Conservation (phyloP, 495 filamentous ascomycete genomes). For the Talaromyces nanjingensis region DNA sequence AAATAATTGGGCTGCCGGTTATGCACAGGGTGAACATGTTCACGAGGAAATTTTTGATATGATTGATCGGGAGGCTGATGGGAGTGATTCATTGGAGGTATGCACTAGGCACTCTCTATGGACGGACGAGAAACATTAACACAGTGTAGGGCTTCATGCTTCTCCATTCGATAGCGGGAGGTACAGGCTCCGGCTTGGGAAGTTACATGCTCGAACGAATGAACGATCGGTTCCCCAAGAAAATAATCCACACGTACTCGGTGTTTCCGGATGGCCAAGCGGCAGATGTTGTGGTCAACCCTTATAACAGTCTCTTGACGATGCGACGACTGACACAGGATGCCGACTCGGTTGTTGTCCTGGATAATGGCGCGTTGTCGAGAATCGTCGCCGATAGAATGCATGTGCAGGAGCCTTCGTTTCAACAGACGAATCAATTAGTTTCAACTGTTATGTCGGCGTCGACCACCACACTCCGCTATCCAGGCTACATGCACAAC, state of each 20-base stretch:
- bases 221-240: constrained; percentile 97
- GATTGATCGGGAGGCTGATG: constrained; percentile 98
- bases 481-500: constrained; percentile 99
- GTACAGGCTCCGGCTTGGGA: constrained; percentile 89
- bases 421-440: constrained; percentile 94
- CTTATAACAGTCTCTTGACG: constrained; percentile 91
- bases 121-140: neutral
- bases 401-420: constrained; percentile 89
- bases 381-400: constrained; percentile 91
- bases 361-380: constrained; percentile 91
- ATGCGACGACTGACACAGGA: constrained; percentile 90
- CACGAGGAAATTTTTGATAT: constrained; percentile 98
- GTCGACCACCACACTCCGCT: constrained; percentile 89
- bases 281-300: constrained; percentile 91
- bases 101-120: neutral
- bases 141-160: constrained; percentile 81
- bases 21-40: constrained; percentile 82
- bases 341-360: constrained; percentile 94
- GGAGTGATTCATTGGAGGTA: constrained; percentile 92
- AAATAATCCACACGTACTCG: constrained; percentile 97
- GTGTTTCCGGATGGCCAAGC: constrained; percentile 91
- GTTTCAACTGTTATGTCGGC: constrained; percentile 99
- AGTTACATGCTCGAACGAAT: constrained; percentile 93
- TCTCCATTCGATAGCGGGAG: constrained; percentile 94
- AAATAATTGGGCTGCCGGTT: constrained; percentile 97